These are phyloP conservation scores for Saussurea involucrata DNA, from an alignment of 129 eudicot genomes.

Conservation along the genomic window DNA sequence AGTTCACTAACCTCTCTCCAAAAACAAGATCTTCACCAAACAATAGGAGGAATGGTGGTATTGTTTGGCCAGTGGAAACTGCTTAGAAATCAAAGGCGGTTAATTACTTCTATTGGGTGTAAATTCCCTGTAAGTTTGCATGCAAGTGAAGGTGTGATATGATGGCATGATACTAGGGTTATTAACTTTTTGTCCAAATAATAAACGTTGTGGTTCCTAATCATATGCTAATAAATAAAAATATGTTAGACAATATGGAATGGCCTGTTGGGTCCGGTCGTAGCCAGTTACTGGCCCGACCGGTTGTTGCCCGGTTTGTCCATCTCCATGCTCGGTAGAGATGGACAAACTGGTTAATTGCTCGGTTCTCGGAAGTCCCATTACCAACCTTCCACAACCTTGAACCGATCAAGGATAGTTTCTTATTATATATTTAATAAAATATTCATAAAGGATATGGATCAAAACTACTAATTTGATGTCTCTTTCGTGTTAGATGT, in stretches of 20 bases:
- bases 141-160: neutral
- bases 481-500: neutral
- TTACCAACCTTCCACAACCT: too few species aligned
- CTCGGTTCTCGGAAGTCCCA: too few species aligned
- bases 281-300: neutral
- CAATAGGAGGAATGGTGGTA: conserved; percentile 17
- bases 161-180: too few species aligned
- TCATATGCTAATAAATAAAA: neutral
- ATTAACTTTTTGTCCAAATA: neutral
- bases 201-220: conserved; percentile 1
- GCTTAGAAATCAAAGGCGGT: conserved; percentile 2
- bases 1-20: conserved; percentile 82
- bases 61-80: conserved; percentile 35
- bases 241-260: neutral
- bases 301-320: too few species aligned
- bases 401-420: too few species aligned
- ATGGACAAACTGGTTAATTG: too few species aligned
- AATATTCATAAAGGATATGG: too few species aligned
- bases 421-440: too few species aligned
- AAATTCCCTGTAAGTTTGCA: conserved; percentile 2
- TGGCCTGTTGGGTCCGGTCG: neutral
- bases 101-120: neutral
- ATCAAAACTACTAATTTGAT: too few species aligned
- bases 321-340: too few species aligned
- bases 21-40: conserved; percentile 24